Percentiles rank a stretch among this genome's conserved stretches.
Evolutionary conservation across 2,329 filamentous ascomycete species (phyloP).

Genomic region (Thielaviopsis populi): DNA sequence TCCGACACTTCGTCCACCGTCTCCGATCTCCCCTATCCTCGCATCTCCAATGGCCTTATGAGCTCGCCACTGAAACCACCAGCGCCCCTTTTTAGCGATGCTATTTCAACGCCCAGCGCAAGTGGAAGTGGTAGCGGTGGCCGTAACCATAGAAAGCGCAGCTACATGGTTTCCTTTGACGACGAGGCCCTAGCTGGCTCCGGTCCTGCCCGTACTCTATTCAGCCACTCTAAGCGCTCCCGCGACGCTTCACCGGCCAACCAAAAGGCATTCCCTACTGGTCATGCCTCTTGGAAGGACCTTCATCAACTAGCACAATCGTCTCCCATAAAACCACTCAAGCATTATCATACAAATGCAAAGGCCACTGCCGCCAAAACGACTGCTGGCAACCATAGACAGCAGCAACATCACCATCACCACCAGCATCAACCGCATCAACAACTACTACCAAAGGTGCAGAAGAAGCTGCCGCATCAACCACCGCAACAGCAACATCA

Average conservation of each 20-base stretch:
- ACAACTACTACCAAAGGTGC: no score
- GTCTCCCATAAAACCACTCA: slow-evolving; percentile 58
- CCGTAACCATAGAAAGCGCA: slow-evolving; percentile 42
- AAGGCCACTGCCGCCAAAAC: not conserved
- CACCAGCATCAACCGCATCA: not conserved
- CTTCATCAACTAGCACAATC: slow-evolving; percentile 66
- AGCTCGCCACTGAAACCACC: slow-evolving; percentile 67
- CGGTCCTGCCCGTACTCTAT: slow-evolving; percentile 20
- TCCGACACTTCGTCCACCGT: slow-evolving; percentile 79
- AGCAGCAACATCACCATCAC: slow-evolving; percentile 1
- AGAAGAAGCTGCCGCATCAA: not conserved
- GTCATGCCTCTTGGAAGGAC: slow-evolving; percentile 57
- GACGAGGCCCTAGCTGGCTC: slow-evolving; percentile 24
- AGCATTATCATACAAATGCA: slow-evolving; percentile 8
- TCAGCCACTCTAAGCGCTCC: slow-evolving; percentile 52
- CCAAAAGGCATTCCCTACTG: slow-evolving; percentile 39
- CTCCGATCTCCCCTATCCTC: slow-evolving; percentile 58
- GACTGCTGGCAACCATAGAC: not conserved
- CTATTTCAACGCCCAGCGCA: slow-evolving; percentile 50
- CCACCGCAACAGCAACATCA: not conserved
- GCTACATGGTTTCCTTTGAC: slow-evolving; percentile 45
- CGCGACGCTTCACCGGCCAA: slow-evolving; percentile 46
- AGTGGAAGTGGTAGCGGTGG: slow-evolving; percentile 48
- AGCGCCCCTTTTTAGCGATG: slow-evolving; percentile 64
- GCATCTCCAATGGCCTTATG: slow-evolving; percentile 45